phyloP scores from a whole-genome alignment of 1,139 yeast genomes.

The Sugiyamaella sp. region DNA sequence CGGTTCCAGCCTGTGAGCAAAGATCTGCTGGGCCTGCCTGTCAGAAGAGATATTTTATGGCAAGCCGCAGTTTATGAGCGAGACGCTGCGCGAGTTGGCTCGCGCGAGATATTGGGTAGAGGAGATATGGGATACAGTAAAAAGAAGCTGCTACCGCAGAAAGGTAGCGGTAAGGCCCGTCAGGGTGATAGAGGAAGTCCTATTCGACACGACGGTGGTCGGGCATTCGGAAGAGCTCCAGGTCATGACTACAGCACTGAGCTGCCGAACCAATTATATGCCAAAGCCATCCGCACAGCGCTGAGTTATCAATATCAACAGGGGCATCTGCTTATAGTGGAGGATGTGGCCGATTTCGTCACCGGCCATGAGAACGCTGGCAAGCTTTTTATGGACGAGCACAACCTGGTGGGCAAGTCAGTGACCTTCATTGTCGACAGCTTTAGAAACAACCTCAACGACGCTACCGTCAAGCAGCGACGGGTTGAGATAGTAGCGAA shows the following conservation, averaged over 20 bases:
- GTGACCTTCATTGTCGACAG: slow-evolving; percentile 68
- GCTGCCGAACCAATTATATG: slow-evolving; percentile 75
- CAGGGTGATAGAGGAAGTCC: slow-evolving; percentile 97
- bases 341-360: slow-evolving; percentile 57
- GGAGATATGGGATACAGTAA: slow-evolving; percentile 86
- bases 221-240: slow-evolving; percentile 78
- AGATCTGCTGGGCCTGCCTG: slow-evolving; percentile 65
- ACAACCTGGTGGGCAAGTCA: slow-evolving; percentile 56
- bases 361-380: slow-evolving; percentile 56
- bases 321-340: slow-evolving; percentile 73
- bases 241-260: slow-evolving; percentile 89
- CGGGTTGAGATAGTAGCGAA: slow-evolving; percentile 69
- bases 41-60: slow-evolving; percentile 92
- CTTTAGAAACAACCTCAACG: slow-evolving; percentile 55
- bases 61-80: slow-evolving; percentile 92
- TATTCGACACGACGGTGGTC: slow-evolving; percentile 83
- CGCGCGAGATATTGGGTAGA: slow-evolving; percentile 83
- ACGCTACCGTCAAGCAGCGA: slow-evolving; percentile 52
- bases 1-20: slow-evolving; percentile 75
- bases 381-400: slow-evolving; percentile 59
- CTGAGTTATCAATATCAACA: slow-evolving; percentile 75
- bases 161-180: slow-evolving; percentile 95
- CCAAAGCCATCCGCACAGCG: slow-evolving; percentile 77
- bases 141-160: slow-evolving; percentile 81
- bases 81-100: slow-evolving; percentile 85